A percentile compares a stretch with the other conserved stretches of the same genome.
Evolutionary conservation across 805 yeast genomes (phyloP).

Genomic region (Candida nitratophila): DNA sequence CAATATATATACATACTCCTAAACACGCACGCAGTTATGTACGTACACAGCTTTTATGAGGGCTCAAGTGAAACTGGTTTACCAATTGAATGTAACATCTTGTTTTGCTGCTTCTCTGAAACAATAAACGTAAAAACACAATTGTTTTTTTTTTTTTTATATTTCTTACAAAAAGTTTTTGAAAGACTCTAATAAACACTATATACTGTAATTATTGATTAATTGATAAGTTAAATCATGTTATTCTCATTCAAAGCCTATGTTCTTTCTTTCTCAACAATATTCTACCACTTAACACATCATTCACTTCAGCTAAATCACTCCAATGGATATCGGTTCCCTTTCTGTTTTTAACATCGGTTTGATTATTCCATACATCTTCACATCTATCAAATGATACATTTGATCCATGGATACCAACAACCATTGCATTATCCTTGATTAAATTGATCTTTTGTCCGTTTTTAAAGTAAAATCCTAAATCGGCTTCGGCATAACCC

Average conservation of each 20-base stretch:
- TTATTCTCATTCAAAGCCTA: neutral
- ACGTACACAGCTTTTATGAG: too few species aligned
- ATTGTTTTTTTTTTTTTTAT: too few species aligned
- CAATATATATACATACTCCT: too few species aligned
- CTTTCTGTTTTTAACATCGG: slow-evolving; percentile 57
- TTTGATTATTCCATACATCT: slow-evolving; percentile 50
- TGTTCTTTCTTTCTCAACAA: slow-evolving; percentile 32
- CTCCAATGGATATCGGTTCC: slow-evolving; percentile 68
- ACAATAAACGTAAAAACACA: too few species aligned
- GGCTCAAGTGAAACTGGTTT: too few species aligned
- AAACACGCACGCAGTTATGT: too few species aligned
- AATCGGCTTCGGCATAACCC: slow-evolving; percentile 25
- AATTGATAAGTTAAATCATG: too few species aligned
- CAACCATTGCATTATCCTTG: slow-evolving; percentile 46
- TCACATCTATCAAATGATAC: slow-evolving; percentile 51
- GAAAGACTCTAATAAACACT: too few species aligned
- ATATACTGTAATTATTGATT: too few species aligned
- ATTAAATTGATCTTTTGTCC: slow-evolving; percentile 40
- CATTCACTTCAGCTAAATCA: slow-evolving; percentile 48
- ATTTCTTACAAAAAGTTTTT: too few species aligned
- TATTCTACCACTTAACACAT: slow-evolving; percentile 67
- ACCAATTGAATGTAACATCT: too few species aligned
- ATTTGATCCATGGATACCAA: slow-evolving; percentile 65
- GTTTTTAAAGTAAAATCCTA: slow-evolving; percentile 45
- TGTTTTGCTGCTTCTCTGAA: too few species aligned